Conservation (phyloP, 306 rosid genomes). For the Inga oerstediana region DNA sequence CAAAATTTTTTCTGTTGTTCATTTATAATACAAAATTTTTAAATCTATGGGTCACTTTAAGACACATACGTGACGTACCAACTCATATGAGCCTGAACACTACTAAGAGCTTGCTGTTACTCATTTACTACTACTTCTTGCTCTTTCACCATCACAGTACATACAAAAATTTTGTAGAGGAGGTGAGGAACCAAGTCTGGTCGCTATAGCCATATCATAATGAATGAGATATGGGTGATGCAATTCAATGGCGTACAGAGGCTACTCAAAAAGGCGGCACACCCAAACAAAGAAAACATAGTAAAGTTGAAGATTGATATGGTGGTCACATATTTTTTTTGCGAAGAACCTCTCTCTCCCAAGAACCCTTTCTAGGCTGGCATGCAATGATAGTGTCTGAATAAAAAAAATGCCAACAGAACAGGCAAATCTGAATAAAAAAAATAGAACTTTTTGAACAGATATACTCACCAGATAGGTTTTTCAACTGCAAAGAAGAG, state of each 20-base stretch:
- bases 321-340: background rate
- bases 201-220: background rate
- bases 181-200: background rate
- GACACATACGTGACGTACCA: background rate
- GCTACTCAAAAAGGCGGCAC: slow-evolving; percentile 29
- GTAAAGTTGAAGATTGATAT: slow-evolving; percentile 30
- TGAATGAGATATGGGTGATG: background rate
- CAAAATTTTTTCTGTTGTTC: too few species aligned
- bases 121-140: background rate
- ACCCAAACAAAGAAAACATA: slow-evolving; percentile 42
- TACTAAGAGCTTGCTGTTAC: background rate
- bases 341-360: background rate
- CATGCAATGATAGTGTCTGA: slow-evolving; percentile 42
- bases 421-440: too few species aligned
- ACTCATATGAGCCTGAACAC: background rate
- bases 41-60: background rate
- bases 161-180: background rate
- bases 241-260: slow-evolving; percentile 15
- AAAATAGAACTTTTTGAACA: too few species aligned
- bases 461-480: too few species aligned
- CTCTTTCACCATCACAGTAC: slow-evolving; percentile 11
- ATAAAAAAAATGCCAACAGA: too few species aligned
- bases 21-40: too few species aligned
- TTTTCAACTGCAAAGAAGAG: too few species aligned
- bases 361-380: slow-evolving; percentile 36